Conservation (phyloP, 225 moss, liverwort and hornwort species). For the Pseudoscleropodium purum region DNA sequence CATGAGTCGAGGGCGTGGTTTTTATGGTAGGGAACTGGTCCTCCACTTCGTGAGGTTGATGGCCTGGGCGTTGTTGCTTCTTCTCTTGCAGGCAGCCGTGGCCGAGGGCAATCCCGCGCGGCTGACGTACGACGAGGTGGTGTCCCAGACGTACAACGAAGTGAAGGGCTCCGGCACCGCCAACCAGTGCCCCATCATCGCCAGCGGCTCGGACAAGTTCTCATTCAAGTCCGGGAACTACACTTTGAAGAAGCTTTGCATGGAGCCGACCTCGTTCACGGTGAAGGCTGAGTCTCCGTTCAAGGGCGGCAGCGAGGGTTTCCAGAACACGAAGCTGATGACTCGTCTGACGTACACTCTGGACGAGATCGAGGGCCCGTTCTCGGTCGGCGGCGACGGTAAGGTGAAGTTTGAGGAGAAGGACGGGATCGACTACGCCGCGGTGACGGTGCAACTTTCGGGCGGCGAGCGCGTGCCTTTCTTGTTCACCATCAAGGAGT, state of each 20-base stretch:
- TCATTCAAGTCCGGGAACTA: constrained; percentile 46
- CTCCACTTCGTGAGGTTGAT: background rate
- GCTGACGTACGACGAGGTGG: constrained; percentile 53
- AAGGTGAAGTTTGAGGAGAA: constrained; percentile 59
- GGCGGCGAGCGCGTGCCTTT: constrained; percentile 91
- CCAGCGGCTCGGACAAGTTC: constrained; percentile 22
- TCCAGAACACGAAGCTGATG: constrained; percentile 76
- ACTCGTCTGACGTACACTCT: constrained; percentile 81
- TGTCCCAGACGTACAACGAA: constrained; percentile 25
- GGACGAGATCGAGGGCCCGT: constrained; percentile 62
- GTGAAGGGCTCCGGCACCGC: constrained; percentile 81
- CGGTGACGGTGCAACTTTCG: constrained; percentile 78
- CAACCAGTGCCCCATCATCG: constrained; percentile 77
- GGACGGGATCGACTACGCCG: constrained; percentile 86
- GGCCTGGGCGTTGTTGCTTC: background rate
- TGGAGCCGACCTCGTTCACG: constrained; percentile 83
- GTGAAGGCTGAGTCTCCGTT: constrained; percentile 72
- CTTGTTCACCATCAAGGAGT: constrained; percentile 78
- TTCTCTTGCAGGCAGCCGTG: constrained; percentile 32
- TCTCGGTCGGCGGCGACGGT: constrained; percentile 33
- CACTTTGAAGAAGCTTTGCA: constrained; percentile 59
- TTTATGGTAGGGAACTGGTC: background rate
- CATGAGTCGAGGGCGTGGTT: background rate
- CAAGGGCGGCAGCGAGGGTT: constrained; percentile 56
- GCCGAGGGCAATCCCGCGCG: constrained; percentile 54